Evolutionary conservation across 2,329 filamentous ascomycete genomes (phyloP), one percentile per base, ranked within the genome.

Genomic region (Grosmannia clavigera): DNA sequence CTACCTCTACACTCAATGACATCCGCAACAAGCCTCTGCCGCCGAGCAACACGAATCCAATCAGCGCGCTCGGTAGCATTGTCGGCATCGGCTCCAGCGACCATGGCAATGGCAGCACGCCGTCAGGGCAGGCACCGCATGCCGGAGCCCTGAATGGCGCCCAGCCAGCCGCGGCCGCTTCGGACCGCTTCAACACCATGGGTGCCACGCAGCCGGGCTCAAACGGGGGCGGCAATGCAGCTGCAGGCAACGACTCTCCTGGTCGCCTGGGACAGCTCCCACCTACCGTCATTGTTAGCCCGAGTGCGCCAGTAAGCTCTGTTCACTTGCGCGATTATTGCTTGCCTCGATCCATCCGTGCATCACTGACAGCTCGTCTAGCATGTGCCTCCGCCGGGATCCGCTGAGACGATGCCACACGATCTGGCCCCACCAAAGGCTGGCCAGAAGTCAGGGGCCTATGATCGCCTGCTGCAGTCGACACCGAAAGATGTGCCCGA

Each of bases 401-500:
- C 92, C 61, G 88, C 92, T 65, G 94, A 99, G 76, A 96, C 92
- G 6, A 97, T 99, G 92, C 94, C 94, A 58, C 90, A 95, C 69
- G 94, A 99, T 71, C 85, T 99, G 61, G 90, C 91, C 35, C 94
- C 94, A 59, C 94, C 94, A 22, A 95, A 96, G 74, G 86, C 89
- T 52, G 90, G 90, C 59, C 83, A 88, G 69, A 97, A 97, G 78
- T 94, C 90, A 25, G 77, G 90, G 67, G 84, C 95, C 68, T 95
- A 91, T 73, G 90, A 95, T 72, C 84, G 90, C 63, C 91, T 96
- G 71, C 91, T 96, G 71, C 87, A 92, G 62, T 94, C 90, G 29
- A 95, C 92, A 2, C 95, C 95, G 58, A 96, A 96, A 73, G 94
- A 99, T 74, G 89, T 96, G 63, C 91, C 94, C 43, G 94, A 97